A percentile compares a stretch with the other conserved stretches of the same genome.
Evolutionary conservation across 202 grass and related monocot species (phyloP).

Genomic region (Carex arenaria): DNA sequence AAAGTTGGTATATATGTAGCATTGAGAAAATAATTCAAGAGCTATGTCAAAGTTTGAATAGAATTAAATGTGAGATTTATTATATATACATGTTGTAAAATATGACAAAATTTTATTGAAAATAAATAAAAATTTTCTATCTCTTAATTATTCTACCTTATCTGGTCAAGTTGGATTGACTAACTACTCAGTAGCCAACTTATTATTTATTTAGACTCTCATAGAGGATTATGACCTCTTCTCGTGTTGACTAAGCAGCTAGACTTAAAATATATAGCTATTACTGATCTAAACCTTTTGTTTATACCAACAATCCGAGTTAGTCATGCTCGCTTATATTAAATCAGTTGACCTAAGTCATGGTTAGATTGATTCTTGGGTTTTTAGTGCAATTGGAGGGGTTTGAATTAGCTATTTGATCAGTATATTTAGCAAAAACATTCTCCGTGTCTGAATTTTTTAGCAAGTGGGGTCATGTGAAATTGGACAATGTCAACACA

Average conservation of each 20-base stretch:
- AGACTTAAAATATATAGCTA: neutral
- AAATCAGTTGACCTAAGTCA: slow-evolving; percentile 10
- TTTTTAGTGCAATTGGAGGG: neutral
- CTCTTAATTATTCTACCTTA: neutral
- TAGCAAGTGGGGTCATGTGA: neutral
- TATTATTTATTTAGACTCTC: neutral
- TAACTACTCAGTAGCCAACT: neutral
- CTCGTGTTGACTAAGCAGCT: slow-evolving; percentile 22
- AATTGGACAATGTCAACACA: neutral
- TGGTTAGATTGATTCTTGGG: neutral
- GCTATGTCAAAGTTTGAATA: neutral
- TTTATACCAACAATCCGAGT: neutral
- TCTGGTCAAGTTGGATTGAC: neutral
- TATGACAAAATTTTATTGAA: neutral
- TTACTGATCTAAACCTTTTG: slow-evolving; percentile 9
- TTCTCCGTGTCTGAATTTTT: neutral
- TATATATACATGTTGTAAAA: neutral
- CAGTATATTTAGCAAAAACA: neutral
- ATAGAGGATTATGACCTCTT: slow-evolving; percentile 4
- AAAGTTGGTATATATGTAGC: neutral
- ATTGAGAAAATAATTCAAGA: neutral
- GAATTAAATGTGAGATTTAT: neutral
- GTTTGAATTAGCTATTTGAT: neutral
- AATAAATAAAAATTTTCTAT: neutral
- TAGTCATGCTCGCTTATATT: neutral